Conservation (phyloP, 1,139 yeast genomes). For the Magnusiomyces fungicola region DNA sequence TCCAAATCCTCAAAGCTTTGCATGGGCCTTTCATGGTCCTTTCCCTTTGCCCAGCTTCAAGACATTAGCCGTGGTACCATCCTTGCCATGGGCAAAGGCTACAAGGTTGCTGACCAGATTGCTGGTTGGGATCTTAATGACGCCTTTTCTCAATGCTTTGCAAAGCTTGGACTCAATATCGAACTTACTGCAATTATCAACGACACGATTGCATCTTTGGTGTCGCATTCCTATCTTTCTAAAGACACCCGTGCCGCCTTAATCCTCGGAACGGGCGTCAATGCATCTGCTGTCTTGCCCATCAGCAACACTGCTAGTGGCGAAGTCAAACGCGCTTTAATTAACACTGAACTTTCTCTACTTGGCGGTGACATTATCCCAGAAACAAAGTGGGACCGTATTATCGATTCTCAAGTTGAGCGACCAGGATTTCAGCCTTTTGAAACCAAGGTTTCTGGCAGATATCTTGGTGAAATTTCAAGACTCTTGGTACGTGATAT, state of each 20-base stretch:
- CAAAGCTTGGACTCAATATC: slow-evolving; percentile 43
- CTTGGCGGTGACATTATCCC: slow-evolving; percentile 46
- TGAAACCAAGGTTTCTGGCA: slow-evolving; percentile 81
- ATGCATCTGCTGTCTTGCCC: slow-evolving; percentile 39
- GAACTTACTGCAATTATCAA: slow-evolving; percentile 75
- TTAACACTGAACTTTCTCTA: slow-evolving; percentile 33
- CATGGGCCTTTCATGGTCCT: slow-evolving; percentile 31
- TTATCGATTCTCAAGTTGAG: slow-evolving; percentile 57
- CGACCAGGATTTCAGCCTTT: slow-evolving; percentile 78
- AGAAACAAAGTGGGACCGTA: slow-evolving; percentile 60
- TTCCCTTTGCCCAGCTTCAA: slow-evolving; percentile 35
- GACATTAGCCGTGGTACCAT: slow-evolving; percentile 62
- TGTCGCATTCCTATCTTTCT: slow-evolving; percentile 64
- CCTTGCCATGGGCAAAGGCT: slow-evolving; percentile 90
- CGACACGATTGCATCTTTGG: slow-evolving; percentile 81
- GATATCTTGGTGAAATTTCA: slow-evolving; percentile 79
- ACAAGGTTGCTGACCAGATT: slow-evolving; percentile 58
- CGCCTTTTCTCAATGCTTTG: slow-evolving; percentile 49
- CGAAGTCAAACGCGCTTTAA: slow-evolving; percentile 16
- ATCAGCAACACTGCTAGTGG: slow-evolving; percentile 10
- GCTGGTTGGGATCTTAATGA: slow-evolving; percentile 69
- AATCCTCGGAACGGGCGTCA: slow-evolving; percentile 88
- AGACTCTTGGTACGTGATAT: slow-evolving; percentile 63
- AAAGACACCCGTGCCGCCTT: slow-evolving; percentile 70
- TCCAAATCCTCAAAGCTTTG: slow-evolving; percentile 15